Evolutionary conservation across 768 basidiomycete species (phyloP), one percentile per base, ranked within the genome.

Genomic region (Russula sp.): DNA sequence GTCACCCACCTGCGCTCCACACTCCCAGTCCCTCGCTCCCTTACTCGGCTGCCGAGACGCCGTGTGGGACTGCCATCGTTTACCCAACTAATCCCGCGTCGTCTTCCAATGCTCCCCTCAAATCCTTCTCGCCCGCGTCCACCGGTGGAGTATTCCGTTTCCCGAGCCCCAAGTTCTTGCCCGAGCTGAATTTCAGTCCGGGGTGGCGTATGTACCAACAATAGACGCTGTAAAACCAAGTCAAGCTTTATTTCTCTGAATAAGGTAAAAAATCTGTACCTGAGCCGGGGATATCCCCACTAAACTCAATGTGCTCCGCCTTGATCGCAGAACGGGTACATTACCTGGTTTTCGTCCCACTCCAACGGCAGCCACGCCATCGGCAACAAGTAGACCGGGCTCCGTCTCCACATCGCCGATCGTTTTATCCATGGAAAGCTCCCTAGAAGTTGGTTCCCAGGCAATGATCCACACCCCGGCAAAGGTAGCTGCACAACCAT

Each of bases 401-500:
- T 69, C 71, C 63, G 72, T 68, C 42, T 72, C 73, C 39, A 71
- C 75, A 13, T 74, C 72, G 35, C 70, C 72, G 14, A 67, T 57
- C 9, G 69, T 71, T 40, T 54, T 65, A 42, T 59, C 53, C 10
- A 16, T n/a, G 13, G 53, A 47, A 61, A 54, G 66, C 32, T 63
- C 70, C 35, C 68, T 71, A 31, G 66, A 55, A 16, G 68, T 55
- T 16, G 84, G 79, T 2, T 81, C 77, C 80, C 85, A 87, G 6
- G 94, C 89, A 64, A 96, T 88, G 61, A 95, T 83, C 72, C 91
- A 92, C 2, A 97, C 93, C 0, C 94, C 95, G 7, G 84, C 76
- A 68, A 96, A 95, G 1, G 93, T 95, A n/a, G 93, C 88, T 0
- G 80, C 84, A 72, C 89, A 91, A 56, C 93, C 93, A 71, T 94